phyloP scores from a whole-genome alignment of 2,329 filamentous ascomycete species.

The Aschersonia sp. region DNA sequence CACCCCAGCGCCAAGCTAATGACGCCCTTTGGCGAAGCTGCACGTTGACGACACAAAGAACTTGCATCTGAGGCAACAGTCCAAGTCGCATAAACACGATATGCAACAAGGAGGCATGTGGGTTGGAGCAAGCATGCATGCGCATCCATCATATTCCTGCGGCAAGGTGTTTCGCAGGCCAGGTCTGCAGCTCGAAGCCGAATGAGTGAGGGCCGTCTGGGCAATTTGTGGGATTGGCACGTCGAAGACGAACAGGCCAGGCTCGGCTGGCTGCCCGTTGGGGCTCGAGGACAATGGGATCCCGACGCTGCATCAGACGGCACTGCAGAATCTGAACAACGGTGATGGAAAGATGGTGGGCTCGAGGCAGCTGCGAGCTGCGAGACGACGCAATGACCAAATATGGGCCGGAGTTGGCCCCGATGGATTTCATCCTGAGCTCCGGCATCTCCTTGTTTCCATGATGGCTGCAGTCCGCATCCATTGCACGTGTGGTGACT shows the following conservation, averaged over 20 bases:
- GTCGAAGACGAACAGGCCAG: no score
- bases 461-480: background rate
- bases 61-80: slow-evolving; percentile 2
- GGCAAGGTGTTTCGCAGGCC: background rate
- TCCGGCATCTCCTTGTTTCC: background rate
- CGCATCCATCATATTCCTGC: background rate
- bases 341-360: background rate
- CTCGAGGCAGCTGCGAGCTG: background rate
- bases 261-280: no score
- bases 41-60: slow-evolving; percentile 11
- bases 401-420: background rate
- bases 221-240: no score
- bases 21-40: slow-evolving; percentile 4
- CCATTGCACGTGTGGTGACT: background rate
- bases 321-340: background rate
- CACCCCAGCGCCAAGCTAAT: background rate
- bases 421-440: background rate
- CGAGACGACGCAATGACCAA: background rate
- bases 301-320: background rate
- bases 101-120: background rate
- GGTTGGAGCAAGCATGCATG: background rate
- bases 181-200: no score
- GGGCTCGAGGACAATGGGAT: no score
- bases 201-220: no score
- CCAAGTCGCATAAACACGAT: background rate